Percentiles rank a stretch among this genome's conserved stretches.
Conservation (phyloP, 345 rosid genomes). For the Syzygium aqueum region DNA sequence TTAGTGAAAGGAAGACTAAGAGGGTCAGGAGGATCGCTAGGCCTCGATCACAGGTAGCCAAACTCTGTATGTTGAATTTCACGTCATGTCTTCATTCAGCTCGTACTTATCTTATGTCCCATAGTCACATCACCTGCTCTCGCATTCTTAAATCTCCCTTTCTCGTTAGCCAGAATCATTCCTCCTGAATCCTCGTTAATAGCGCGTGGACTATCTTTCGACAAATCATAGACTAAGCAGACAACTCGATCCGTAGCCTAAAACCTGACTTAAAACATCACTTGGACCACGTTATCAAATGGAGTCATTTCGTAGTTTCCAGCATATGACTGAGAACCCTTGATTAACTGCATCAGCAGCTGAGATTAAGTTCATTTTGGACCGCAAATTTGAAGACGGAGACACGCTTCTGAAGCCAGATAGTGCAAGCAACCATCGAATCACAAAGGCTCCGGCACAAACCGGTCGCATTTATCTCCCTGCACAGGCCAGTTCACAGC, state of each 20-base stretch:
- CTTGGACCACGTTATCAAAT: background rate
- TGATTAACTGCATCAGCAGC: background rate
- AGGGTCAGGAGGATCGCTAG: background rate
- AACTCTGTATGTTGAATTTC: background rate
- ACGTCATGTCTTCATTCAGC: background rate
- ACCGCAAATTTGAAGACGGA: background rate
- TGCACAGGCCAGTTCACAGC: background rate
- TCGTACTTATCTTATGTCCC: accelerated
- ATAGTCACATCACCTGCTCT: background rate
- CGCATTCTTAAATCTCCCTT: background rate
- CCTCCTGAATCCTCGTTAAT: background rate
- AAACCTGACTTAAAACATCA: background rate
- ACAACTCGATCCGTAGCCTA: background rate
- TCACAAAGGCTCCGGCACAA: background rate
- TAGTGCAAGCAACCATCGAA: background rate
- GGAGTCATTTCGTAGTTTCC: background rate
- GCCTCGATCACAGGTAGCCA: background rate
- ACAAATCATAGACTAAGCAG: background rate
- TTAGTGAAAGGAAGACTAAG: background rate
- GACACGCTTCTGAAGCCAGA: background rate
- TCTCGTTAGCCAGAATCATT: background rate
- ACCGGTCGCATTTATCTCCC: background rate
- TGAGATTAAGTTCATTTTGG: background rate
- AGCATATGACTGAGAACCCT: background rate
- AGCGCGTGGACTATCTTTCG: background rate